Conservation (phyloP, 2,329 filamentous ascomycete species). For the Hypocreales sp. region DNA sequence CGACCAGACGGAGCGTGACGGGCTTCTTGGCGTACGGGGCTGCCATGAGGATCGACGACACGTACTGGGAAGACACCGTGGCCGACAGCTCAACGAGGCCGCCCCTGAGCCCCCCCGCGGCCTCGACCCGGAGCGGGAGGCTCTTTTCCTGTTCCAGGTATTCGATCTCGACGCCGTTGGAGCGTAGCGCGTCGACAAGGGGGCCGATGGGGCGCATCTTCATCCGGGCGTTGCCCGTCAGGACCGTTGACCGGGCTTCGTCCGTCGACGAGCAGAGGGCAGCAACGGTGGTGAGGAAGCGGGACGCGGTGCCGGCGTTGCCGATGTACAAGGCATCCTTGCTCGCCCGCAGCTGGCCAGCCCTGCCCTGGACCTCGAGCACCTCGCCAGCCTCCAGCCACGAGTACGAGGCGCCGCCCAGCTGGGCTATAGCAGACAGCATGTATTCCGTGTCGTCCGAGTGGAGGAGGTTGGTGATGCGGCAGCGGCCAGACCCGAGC, state of each 20-base stretch:
- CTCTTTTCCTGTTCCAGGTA: constrained; percentile 76
- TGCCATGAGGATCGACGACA: constrained; percentile 92
- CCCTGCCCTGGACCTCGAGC: constrained; percentile 76
- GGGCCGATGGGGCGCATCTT: constrained; percentile 88
- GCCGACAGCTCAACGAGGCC: constrained; percentile 85
- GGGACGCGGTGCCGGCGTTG: constrained; percentile 89
- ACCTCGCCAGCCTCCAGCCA: constrained; percentile 95
- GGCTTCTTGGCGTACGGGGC: constrained; percentile 92
- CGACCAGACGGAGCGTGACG: constrained; percentile 77
- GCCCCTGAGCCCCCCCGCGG: constrained; percentile 69
- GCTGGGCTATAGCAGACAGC: constrained; percentile 74
- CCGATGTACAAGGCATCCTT: constrained; percentile 74
- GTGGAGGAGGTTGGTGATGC: constrained; percentile 82
- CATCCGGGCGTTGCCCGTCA: constrained; percentile 94
- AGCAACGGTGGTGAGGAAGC: constrained; percentile 85
- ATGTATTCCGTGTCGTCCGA: constrained; percentile 97
- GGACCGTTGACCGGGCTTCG: constrained; percentile 48
- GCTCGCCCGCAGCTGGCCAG: constrained; percentile 69
- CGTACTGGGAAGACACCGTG: constrained; percentile 97
- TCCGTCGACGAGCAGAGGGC: constrained; percentile 59
- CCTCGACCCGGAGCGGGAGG: constrained; percentile 68
- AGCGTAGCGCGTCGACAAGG: constrained; percentile 74
- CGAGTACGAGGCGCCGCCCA: constrained; percentile 75
- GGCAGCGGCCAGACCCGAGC: constrained; percentile 70
- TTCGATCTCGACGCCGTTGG: constrained; percentile 75